Evolutionary conservation across 179 eudicot genomes (phyloP).

Genomic region (Silene vulgaris): DNA sequence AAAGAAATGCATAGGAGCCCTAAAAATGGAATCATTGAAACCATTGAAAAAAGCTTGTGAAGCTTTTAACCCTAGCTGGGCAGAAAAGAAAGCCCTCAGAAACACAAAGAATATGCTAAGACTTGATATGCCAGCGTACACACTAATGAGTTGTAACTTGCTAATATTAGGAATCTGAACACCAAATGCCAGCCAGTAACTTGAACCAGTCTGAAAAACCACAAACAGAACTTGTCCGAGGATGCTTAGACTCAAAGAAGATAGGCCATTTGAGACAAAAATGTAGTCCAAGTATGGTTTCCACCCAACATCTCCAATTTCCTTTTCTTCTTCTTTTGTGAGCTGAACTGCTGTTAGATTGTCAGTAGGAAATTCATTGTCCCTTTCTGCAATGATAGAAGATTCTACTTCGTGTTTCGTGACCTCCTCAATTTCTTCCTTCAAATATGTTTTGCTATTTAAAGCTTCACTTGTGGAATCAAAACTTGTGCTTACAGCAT

Average conservation of each 20-base stretch:
- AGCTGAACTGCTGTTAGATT: conserved; percentile 1
- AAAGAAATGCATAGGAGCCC: conserved; percentile 54
- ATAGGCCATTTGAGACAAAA: conserved; percentile 5
- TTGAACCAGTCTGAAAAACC: conserved; percentile 2
- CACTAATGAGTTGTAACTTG: not conserved
- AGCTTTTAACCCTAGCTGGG: conserved; percentile 11
- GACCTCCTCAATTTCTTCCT: not conserved
- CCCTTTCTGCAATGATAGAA: not conserved
- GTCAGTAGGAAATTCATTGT: not conserved
- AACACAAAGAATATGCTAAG: conserved; percentile 11
- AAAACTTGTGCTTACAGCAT: conserved; percentile 8
- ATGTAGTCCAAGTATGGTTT: conserved; percentile 17
- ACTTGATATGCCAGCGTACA: not conserved
- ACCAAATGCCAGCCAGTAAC: conserved; percentile 16
- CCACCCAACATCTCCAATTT: conserved; percentile 14
- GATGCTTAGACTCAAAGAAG: not conserved
- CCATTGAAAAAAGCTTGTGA: conserved; percentile 29
- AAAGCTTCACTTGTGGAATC: not conserved
- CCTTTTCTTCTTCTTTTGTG: conserved; percentile 14
- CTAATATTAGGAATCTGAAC: conserved; percentile 2
- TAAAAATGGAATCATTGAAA: conserved; percentile 43
- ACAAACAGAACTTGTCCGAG: conserved; percentile 1
- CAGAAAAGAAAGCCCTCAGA: conserved; percentile 13
- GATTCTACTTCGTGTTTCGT: not conserved
- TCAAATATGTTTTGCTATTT: not conserved